These are phyloP conservation scores for Aspergillus aculeatinus DNA, from an alignment of 2,329 filamentous ascomycete species.

Conservation along the genomic window DNA sequence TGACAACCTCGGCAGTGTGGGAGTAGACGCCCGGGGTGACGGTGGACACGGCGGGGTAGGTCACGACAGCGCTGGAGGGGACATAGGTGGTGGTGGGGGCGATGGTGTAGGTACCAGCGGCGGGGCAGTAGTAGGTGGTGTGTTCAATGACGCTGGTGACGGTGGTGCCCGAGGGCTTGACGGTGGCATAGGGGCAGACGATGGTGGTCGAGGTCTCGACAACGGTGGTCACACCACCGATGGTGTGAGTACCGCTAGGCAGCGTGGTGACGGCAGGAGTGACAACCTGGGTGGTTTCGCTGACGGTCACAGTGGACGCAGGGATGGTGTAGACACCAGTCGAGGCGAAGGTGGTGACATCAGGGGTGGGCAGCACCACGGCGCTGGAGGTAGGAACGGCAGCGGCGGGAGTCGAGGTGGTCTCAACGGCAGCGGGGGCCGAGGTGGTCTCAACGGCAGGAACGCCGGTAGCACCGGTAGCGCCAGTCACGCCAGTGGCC, in stretches of 20 bases:
- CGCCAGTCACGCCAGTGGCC: constrained; percentile 9
- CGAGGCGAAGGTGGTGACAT: constrained; percentile 57
- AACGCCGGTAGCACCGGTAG: neutral
- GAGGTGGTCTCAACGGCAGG: constrained; percentile 5
- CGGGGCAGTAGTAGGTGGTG: constrained; percentile 72
- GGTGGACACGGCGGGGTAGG: constrained; percentile 65
- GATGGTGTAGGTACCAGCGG: constrained; percentile 73
- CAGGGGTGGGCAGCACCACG: constrained; percentile 47
- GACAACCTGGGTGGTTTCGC: constrained; percentile 66
- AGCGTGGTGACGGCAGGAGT: constrained; percentile 62
- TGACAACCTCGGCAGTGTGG: constrained; percentile 64
- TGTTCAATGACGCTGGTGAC: constrained; percentile 67
- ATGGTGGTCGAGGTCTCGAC: constrained; percentile 67
- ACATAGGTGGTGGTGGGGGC: constrained; percentile 65
- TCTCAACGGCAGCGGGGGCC: constrained; percentile 5
- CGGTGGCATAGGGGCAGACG: constrained; percentile 67
- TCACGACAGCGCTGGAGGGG: constrained; percentile 51
- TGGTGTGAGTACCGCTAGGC: constrained; percentile 64
- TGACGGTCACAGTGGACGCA: constrained; percentile 68
- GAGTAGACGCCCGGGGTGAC: constrained; percentile 72
- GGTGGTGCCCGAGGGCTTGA: constrained; percentile 56
- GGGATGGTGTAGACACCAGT: constrained; percentile 75
- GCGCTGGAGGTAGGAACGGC: constrained; percentile 27
- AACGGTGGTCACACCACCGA: constrained; percentile 71
- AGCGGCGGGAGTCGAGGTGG: constrained; percentile 7